Evolutionary conservation across 2,329 filamentous ascomycete species (phyloP).

Genomic region (Aspergillus transmontanensis): DNA sequence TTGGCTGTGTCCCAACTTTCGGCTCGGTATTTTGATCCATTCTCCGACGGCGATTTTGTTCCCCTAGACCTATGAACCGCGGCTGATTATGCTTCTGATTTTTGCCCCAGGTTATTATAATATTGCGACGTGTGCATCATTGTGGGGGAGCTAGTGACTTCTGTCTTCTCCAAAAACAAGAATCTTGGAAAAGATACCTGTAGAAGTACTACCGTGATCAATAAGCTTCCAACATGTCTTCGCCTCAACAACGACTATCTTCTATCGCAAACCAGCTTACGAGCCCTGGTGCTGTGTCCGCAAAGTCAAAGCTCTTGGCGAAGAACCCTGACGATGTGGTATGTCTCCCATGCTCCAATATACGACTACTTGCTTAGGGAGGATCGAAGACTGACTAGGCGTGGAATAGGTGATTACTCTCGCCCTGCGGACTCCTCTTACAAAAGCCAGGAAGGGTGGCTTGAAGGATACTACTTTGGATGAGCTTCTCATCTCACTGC

Average conservation of each 20-base stretch:
- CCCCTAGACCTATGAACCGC: conserved; percentile 5
- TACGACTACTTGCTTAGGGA: not conserved
- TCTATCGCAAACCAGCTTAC: conserved; percentile 46
- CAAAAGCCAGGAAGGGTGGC: conserved; percentile 44
- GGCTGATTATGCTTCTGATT: conserved; percentile 8
- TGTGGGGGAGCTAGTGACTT: not conserved
- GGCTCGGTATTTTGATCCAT: conserved; percentile 12
- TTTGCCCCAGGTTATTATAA: conserved; percentile 1
- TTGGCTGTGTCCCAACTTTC: conserved; percentile 2
- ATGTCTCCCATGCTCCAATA: conserved; percentile 20
- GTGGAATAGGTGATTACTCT: conserved; percentile 41
- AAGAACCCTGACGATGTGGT: conserved; percentile 46
- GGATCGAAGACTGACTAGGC: not conserved
- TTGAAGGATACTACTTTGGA: conserved; percentile 42
- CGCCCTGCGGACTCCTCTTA: conserved; percentile 42
- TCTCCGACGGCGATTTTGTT: not conserved
- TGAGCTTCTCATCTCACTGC: conserved; percentile 39
- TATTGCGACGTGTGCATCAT: conserved; percentile 2
- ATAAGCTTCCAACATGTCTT: conserved; percentile 34
- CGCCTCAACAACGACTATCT: conserved; percentile 41
- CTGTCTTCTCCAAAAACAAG: not conserved
- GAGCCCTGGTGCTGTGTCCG: conserved; percentile 28
- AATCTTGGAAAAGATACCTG: not conserved
- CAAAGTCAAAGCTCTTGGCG: conserved; percentile 34
- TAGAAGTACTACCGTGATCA: conserved; percentile 2